These are phyloP conservation scores for Tuber borchii DNA, from an alignment of 495 filamentous ascomycete species.

Conservation along the genomic window DNA sequence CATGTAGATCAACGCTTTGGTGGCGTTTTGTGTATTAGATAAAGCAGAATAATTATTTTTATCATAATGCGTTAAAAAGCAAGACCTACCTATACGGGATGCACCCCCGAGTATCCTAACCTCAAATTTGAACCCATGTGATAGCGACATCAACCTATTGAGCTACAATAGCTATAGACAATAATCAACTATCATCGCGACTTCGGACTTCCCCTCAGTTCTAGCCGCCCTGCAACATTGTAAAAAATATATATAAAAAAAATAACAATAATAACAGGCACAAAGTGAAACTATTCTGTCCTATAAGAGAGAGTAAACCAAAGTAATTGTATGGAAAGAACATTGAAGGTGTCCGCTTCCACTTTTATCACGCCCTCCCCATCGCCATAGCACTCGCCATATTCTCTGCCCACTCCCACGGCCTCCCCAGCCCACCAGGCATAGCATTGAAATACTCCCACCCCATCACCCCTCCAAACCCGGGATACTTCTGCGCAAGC, in stretches of 20 bases:
- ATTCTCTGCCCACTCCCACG: conserved; percentile 65
- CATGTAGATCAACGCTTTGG: not conserved
- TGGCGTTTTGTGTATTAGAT: not conserved
- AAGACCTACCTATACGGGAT: not conserved
- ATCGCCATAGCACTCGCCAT: conserved; percentile 53
- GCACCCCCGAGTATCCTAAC: not conserved
- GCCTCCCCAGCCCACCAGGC: conserved; percentile 52
- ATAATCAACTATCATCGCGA: not conserved
- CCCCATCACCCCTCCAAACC: conserved; percentile 75
- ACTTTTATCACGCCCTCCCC: conserved; percentile 13
- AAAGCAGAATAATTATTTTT: not conserved
- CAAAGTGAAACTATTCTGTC: not conserved
- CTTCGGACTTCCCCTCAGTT: not conserved
- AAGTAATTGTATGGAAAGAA: not conserved
- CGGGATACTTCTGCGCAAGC: conserved; percentile 51
- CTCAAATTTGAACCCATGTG: not conserved
- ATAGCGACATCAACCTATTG: not conserved
- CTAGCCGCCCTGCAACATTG: not conserved
- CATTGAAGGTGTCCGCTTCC: not conserved
- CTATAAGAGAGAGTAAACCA: not conserved
- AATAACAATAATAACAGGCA: not conserved
- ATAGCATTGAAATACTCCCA: conserved; percentile 79
- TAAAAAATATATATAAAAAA: not conserved
- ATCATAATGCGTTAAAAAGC: not conserved
- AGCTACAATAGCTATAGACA: not conserved